Evolutionary conservation across 345 rosid species (phyloP), one percentile per base, ranked within the genome.

Genomic region (Microcos paniculata): DNA sequence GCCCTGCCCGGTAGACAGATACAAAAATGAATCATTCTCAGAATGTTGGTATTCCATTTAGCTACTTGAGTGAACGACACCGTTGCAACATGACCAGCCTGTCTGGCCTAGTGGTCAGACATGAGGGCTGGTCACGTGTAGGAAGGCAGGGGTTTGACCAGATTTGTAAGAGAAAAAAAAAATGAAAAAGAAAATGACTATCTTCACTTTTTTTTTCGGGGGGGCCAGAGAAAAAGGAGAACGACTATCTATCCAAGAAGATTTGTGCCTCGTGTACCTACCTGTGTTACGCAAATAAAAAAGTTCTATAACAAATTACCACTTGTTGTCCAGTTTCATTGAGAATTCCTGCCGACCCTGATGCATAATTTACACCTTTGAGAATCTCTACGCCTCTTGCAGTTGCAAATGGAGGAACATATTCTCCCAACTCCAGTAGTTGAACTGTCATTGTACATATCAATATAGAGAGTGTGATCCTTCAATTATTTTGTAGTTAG

Each of bases 321-420:
- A 88, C 67, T 57, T 82, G 82, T 31, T 43, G 67, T 58, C 91
- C 87, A 53, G 82, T 81, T 18, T 90, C 89, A 3, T 85, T 83
- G 1, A 82, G 83, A 61, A 91, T 90, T 64, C 97, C 94, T 0
- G 89, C 85, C 9, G 80, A 88, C 19, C 87, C 94, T 4, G 97
- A 91, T 52, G 97, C 97, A 70, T 87, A 91, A 75, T 91, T 90
- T 24, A 91, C 77, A 24, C 97, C 96, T 21, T 57, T 38, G 5
- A 88, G 90, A 56, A 81, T 76, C 38, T 67, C 72, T 53, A 51
- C 68, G 78, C 76, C 76, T 16, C 30, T 61, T 73, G 59, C 66
- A 78, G 61, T 81, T 38, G 87, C 79, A 43, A 72, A 87, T 3
- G 96, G 87, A 49, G 85, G 88, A 61, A 91, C 85, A 26, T 4